Conservation (phyloP, 2,329 filamentous ascomycete species). For the Hypoxylon sp. region DNA sequence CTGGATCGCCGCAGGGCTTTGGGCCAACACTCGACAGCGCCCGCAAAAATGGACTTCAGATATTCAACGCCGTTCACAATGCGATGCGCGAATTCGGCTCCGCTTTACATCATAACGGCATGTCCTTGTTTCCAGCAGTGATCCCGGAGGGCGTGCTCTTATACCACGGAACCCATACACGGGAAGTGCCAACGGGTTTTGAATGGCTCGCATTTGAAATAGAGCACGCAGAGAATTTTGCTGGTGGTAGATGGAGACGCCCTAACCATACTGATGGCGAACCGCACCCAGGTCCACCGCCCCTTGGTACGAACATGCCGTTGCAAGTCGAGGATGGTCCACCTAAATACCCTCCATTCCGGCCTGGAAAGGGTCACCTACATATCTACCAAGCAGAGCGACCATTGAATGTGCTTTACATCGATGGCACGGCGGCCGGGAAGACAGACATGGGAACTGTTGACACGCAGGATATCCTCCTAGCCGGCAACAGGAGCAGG, state of each 20-base stretch:
- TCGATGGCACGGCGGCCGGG: slow-evolving; percentile 79
- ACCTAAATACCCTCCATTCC: slow-evolving; percentile 21
- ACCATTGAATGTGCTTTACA: slow-evolving; percentile 73
- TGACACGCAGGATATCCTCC: slow-evolving; percentile 75
- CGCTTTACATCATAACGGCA: slow-evolving; percentile 80
- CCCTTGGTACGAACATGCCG: background rate
- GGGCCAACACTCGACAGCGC: slow-evolving; percentile 59
- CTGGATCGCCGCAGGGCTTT: slow-evolving; percentile 44
- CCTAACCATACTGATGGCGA: slow-evolving; percentile 25
- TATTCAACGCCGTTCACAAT: slow-evolving; percentile 81
- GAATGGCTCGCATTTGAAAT: slow-evolving; percentile 85
- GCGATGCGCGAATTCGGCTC: slow-evolving; percentile 83
- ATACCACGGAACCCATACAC: slow-evolving; percentile 73
- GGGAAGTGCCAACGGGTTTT: slow-evolving; percentile 64
- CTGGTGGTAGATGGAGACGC: slow-evolving; percentile 52
- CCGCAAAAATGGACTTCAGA: slow-evolving; percentile 70
- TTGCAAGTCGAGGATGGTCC: slow-evolving; percentile 14
- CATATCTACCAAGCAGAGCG: slow-evolving; percentile 75
- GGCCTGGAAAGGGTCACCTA: slow-evolving; percentile 68
- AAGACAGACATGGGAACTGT: slow-evolving; percentile 77
- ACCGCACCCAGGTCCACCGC: background rate
- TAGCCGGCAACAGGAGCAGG: slow-evolving; percentile 61
- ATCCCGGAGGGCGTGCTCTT: slow-evolving; percentile 76
- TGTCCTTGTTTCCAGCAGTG: slow-evolving; percentile 77
- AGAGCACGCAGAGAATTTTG: slow-evolving; percentile 79